Evolutionary conservation across 2,329 filamentous ascomycete genomes (phyloP).

Genomic region (Clonostachys rhizophaga): DNA sequence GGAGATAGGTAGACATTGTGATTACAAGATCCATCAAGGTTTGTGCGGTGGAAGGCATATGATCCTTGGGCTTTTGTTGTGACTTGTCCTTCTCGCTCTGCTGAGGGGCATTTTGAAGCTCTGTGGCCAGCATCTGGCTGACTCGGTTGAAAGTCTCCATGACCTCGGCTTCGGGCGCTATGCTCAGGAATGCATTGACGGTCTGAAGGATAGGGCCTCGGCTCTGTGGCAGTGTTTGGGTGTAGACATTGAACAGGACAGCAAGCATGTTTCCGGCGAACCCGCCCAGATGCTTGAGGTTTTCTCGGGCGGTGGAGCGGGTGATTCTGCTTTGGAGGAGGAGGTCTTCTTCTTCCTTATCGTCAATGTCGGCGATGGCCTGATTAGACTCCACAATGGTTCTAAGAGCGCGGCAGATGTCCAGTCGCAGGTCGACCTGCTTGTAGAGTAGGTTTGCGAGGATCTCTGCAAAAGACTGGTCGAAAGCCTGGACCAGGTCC

Average conservation of each 20-base stretch:
- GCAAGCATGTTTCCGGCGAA: constrained; percentile 88
- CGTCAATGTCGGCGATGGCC: constrained; percentile 66
- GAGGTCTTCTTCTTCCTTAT: constrained; percentile 65
- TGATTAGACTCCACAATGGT: constrained; percentile 90
- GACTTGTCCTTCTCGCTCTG: constrained; percentile 59
- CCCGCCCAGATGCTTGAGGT: constrained; percentile 72
- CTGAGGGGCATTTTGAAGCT: constrained; percentile 51
- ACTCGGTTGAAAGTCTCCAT: constrained; percentile 87
- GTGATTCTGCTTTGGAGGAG: constrained; percentile 75
- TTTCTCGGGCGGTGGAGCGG: constrained; percentile 70
- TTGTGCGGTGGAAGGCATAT: constrained; percentile 88
- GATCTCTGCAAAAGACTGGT: constrained; percentile 85
- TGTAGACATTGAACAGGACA: constrained; percentile 98
- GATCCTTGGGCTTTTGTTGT: constrained; percentile 55
- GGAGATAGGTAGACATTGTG: constrained; percentile 90
- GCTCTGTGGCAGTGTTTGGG: constrained; percentile 88
- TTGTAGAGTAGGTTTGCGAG: constrained; percentile 89
- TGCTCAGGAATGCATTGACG: constrained; percentile 90
- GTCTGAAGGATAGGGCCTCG: constrained; percentile 88
- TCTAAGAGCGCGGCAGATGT: constrained; percentile 83
- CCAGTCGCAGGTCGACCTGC: constrained; percentile 79
- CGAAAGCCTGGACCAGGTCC: constrained; percentile 72
- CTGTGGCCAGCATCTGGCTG: constrained; percentile 73
- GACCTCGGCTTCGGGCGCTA: constrained; percentile 73
- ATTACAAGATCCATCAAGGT: constrained; percentile 97